Evolutionary conservation across 768 basidiomycete genomes (phyloP), one percentile per base, ranked within the genome.

Genomic region (Panaeolus papilionaceus): DNA sequence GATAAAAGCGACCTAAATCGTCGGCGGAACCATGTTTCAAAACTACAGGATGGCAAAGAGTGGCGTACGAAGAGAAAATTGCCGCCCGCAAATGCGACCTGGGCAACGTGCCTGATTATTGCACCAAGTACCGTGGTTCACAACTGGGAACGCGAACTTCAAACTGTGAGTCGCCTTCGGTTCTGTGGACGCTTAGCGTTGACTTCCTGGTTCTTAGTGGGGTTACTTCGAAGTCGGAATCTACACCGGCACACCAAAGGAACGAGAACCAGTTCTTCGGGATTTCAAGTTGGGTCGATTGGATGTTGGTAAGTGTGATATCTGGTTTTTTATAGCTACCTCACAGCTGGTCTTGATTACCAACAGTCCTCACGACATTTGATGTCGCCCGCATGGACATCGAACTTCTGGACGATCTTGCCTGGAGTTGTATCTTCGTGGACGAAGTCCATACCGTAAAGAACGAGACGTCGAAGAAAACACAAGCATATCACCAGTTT

Each of bases 391-490:
- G 92, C 2, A 82, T 81, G 40, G 88, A 93, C 47, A 93, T 96
- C 63, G 87, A 86, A 14, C 69, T 87, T 9, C 80, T 98, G 6
- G 87, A 92, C 65, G 83, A 84, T 58, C 82, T 94, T 58, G 82
- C 89, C 9, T 92, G 87, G 89, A 91, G 88, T 2, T 88, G 88
- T 66, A 81, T 95, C 66, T 84, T 92, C 54, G 89, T 95, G 5
- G 97, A 99, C 71, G 97, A 99, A 77, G 96, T 89, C 0, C 97
- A 99, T 76, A 86, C 88, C 2, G 84, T 97, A 73, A 98, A 98
- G 79, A 96, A 95, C 69, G 86, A 89, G 2, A 75, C 79, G 2
- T 86, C 92, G 0, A 85, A 88, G 68, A 86, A 89, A 3, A 89
- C 92, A 0, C 58, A 75, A n/a, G 91, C 94, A 0, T 89, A 91